phyloP scores from a whole-genome alignment of 1,139 yeast genomes.

The Blastobotrys capitulatus region DNA sequence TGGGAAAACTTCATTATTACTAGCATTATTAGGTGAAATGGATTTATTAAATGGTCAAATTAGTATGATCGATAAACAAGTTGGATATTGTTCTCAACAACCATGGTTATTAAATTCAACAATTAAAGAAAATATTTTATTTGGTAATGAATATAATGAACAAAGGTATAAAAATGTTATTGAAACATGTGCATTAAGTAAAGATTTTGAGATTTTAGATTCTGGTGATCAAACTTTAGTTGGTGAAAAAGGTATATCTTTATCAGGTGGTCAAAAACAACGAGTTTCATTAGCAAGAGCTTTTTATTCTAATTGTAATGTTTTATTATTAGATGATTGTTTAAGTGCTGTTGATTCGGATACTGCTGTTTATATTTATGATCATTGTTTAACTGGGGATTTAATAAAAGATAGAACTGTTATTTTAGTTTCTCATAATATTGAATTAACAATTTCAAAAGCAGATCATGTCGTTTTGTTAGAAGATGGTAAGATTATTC shows the following conservation, averaged over 20 bases:
- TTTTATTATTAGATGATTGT: constrained; percentile 84
- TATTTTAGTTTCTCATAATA: constrained; percentile 45
- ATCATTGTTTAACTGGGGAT: neutral
- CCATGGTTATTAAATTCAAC: constrained; percentile 94
- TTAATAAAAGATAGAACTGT: constrained; percentile 81
- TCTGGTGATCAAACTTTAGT: constrained; percentile 71
- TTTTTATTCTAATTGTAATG: constrained; percentile 80
- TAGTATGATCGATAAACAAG: constrained; percentile 60
- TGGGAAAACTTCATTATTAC: constrained; percentile 84
- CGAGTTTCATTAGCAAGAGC: constrained; percentile 95
- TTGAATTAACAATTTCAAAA: constrained; percentile 50
- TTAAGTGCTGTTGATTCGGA: constrained; percentile 72
- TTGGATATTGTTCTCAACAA: constrained; percentile 84
- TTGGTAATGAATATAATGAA: constrained; percentile 61
- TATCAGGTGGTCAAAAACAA: constrained; percentile 97
- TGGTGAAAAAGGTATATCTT: constrained; percentile 92
- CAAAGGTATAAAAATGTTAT: constrained; percentile 59
- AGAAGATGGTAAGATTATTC: no score
- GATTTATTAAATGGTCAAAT: constrained; percentile 64
- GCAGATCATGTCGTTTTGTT: no score
- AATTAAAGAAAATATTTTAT: constrained; percentile 71
- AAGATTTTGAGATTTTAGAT: constrained; percentile 70
- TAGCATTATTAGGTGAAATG: constrained; percentile 96
- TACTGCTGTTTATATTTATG: constrained; percentile 73
- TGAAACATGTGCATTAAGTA: constrained; percentile 68